Base-by-base conservation (phyloP, 2,329 filamentous ascomycete genomes). In the Fusarium sp. region DNA sequence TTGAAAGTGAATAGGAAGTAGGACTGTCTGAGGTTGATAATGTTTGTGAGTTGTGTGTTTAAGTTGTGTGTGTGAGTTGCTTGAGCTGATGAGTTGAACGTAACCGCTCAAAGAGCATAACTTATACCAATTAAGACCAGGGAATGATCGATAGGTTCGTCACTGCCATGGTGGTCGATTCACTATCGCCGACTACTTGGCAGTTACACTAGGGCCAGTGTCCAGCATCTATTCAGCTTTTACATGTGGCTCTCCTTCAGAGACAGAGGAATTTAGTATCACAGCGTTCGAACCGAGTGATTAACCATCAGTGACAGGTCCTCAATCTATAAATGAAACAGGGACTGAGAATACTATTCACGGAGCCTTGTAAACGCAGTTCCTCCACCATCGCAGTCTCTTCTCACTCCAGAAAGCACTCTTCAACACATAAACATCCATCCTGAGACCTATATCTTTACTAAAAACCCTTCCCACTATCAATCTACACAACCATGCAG, bases 61-160 rank as follows among this genome's bases (percentile, higher is more conserved):
- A 13, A 35, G 29, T 18, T n/a, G n/a, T 31, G 45, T 49, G 29
- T 22, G 15, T 14, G 29, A 18, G 27, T 15, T 47, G 45, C 2
- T 18, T 50, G 47, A 50, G 47, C 31, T 25, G 29, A 11, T 22
- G 9, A n/a, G 11, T 20, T 35, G 29, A 25, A n/a, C n/a, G n/a
- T n/a, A n/a, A n/a, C n/a, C n/a, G n/a, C n/a, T n/a, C n/a, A n/a
- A n/a, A n/a, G 29, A 25, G 4, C 31, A 7, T 36, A 36, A 36
- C n/a, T 50, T 50, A 36, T 25, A 50, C 31, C 18, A 6, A 2
- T 35, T 17, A 15, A 35, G n/a, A 1, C 22, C 8, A 5, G 7
- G 17, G 22, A 8, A 36, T 5, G 0, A 5, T 1, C 5, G 5
- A 36, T 7, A 7, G 4, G 6, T 7, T 18, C 22, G 35, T 25